Evolutionary conservation across 225 moss, liverwort and hornwort genomes (phyloP), one percentile per base, ranked within the genome.

Genomic region (Marchantia paleacea): DNA sequence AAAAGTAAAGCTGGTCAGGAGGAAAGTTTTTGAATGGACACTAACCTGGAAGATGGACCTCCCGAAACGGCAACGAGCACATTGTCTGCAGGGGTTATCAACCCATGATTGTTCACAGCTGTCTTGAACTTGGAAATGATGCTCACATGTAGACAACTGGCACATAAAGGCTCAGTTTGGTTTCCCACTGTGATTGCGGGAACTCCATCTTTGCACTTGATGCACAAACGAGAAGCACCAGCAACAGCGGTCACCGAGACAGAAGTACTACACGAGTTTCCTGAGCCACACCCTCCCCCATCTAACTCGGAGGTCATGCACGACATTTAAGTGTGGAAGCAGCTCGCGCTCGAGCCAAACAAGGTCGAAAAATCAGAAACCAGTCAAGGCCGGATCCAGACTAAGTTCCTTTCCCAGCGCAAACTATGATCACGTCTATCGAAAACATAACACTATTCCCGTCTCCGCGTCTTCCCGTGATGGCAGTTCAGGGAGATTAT

Each of bases 21-120:
- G 20, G 7, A 49, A 20, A 48, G 39, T 68, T 14, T 0, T n/a
- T 20, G 22, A 7, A 71, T 39, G 39, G 12, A 58, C 39, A 68
- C 73, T 50, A 69, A 97, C 97, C 97, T 91, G 31, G 99, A 99
- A 65, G 88, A 87, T 4, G 95, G 79, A 28, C 99, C 99, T 19
- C 99, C 99, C 22, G 99, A 99, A 76, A 99, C 87, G 10, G 95
- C 94, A 61, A 99, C 80, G 11, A 99, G 90, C 81, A 99, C 89
- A 65, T 80, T 85, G 76, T 95, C 99, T 0, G 83, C 74, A 3
- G 94, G 82, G 72, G 79, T 83, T 24, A 99, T 87, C 49, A 95
- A 87, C 7, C 92, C 94, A 30, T 92, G 84, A 52, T 89, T 90
- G 64, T 92, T 95, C 58, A 94, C 88, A 0, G 99, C 94, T 0